Conservation (phyloP, 441 rosid species). For the Corymbia calophylla region DNA sequence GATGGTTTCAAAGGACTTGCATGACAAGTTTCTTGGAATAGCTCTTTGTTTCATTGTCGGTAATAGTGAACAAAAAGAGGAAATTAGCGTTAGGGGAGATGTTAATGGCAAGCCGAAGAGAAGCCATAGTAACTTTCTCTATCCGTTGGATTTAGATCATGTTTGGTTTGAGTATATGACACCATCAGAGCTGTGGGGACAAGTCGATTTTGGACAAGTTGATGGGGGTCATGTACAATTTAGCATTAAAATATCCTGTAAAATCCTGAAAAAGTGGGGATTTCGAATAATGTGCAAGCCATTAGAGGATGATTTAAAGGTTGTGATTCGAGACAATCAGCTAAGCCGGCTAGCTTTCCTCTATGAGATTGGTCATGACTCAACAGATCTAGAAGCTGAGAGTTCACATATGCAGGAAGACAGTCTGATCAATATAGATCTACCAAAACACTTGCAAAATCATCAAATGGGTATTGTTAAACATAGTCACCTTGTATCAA, state of each 20-base stretch:
- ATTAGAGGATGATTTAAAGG: neutral
- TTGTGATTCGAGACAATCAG: neutral
- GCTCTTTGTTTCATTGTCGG: neutral
- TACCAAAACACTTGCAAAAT: neutral
- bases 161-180: no score
- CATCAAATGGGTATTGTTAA: neutral
- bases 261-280: neutral
- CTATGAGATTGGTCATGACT: no score
- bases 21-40: neutral
- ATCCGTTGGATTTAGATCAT: neutral
- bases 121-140: no score
- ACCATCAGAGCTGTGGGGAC: accelerated
- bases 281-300: neutral
- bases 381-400: neutral
- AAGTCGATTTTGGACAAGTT: no score
- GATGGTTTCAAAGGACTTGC: neutral
- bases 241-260: neutral
- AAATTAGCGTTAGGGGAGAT: no score
- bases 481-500: neutral
- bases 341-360: neutral
- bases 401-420: neutral
- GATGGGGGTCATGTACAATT: neutral
- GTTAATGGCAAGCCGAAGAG: no score
- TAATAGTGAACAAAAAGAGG: no score
- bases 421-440: neutral